phyloP scores from a whole-genome alignment of 441 rosid species.

The Manihot esculenta region DNA sequence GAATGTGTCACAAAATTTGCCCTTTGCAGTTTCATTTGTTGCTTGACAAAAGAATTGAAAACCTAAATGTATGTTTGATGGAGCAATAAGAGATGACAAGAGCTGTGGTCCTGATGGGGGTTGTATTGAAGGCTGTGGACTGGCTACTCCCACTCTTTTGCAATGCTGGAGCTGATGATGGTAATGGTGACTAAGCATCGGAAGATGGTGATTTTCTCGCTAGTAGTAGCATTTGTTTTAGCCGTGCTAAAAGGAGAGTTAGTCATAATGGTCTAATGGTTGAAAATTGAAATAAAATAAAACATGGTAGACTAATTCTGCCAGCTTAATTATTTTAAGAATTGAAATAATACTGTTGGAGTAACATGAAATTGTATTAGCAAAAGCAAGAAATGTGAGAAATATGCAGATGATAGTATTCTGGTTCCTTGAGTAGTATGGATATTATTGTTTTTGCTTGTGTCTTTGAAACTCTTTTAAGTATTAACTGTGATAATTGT shows the following conservation, averaged over 20 bases:
- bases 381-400: neutral
- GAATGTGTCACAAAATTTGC: no score
- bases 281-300: neutral
- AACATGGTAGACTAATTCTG: neutral
- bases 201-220: neutral
- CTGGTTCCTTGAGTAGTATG: neutral
- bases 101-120: neutral
- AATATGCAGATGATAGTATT: neutral
- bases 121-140: slow-evolving; percentile 3
- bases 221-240: neutral
- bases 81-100: neutral
- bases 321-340: neutral
- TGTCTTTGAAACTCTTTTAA: neutral
- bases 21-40: neutral
- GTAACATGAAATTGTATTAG: neutral
- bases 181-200: neutral
- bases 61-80: neutral
- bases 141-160: neutral
- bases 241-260: neutral
- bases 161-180: no score
- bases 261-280: neutral
- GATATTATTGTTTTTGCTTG: neutral
- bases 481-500: neutral
- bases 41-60: neutral
- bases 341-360: neutral